Evolutionary conservation across 805 yeast genomes (phyloP).

Genomic region (Barnettozyma vustinii): DNA sequence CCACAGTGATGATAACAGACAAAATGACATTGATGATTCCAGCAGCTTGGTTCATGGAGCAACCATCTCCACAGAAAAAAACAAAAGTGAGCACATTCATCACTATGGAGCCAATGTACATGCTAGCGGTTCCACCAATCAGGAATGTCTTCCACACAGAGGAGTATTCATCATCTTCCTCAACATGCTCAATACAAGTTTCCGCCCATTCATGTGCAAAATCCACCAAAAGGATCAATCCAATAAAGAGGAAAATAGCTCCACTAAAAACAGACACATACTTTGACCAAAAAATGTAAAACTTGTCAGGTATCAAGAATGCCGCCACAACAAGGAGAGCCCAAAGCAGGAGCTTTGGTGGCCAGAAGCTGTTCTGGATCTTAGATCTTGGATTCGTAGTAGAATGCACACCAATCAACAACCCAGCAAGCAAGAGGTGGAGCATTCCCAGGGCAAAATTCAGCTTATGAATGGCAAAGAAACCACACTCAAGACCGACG

Average conservation of each 20-base stretch:
- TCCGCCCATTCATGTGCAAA: slow-evolving; percentile 99
- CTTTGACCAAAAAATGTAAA: slow-evolving; percentile 88
- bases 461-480: slow-evolving; percentile 89
- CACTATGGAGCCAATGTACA: slow-evolving; percentile 71
- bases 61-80: slow-evolving; percentile 75
- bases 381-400: slow-evolving; percentile 73
- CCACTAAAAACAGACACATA: slow-evolving; percentile 81
- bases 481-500: slow-evolving; percentile 83
- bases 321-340: slow-evolving; percentile 49
- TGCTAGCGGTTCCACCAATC: slow-evolving; percentile 78
- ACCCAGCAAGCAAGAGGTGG: slow-evolving; percentile 64
- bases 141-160: slow-evolving; percentile 73
- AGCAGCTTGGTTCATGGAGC: slow-evolving; percentile 86
- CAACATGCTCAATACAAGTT: slow-evolving; percentile 85
- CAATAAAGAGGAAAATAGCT: slow-evolving; percentile 80
- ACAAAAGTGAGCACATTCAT: slow-evolving; percentile 78
- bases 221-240: slow-evolving; percentile 85
- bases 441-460: slow-evolving; percentile 81
- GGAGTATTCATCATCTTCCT: slow-evolving; percentile 59
- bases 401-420: slow-evolving; percentile 70
- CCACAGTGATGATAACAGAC: slow-evolving; percentile 53
- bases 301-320: slow-evolving; percentile 80
- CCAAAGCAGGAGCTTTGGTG: slow-evolving; percentile 62
- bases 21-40: slow-evolving; percentile 71
- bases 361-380: slow-evolving; percentile 93